Percentiles rank a stretch among this genome's conserved stretches.
Conservation (phyloP, 1,139 yeast genomes). For the Candida dubliniensis region DNA sequence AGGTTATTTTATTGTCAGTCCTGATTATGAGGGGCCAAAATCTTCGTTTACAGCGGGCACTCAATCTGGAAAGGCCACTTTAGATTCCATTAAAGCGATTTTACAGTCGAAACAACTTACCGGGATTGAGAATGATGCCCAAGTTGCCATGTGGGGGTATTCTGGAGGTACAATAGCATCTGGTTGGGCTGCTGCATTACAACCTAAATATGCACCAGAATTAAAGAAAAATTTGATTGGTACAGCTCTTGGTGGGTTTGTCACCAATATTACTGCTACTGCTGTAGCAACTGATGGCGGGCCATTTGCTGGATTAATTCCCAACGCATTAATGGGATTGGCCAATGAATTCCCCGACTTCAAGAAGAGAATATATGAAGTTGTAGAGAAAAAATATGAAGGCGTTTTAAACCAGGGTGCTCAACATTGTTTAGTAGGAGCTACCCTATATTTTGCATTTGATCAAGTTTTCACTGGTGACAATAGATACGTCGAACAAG, state of each 20-base stretch:
- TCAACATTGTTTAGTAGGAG: conserved; percentile 15
- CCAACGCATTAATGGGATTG: conserved; percentile 27
- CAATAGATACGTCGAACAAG: conserved; percentile 17
- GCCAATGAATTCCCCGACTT: conserved; percentile 24
- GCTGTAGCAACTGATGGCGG: conserved; percentile 26
- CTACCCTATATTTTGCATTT: conserved; percentile 14
- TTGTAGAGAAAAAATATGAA: background rate
- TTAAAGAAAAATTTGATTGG: conserved; percentile 26
- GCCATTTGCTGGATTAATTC: conserved; percentile 26
- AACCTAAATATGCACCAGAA: conserved; percentile 36
- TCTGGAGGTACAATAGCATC: conserved; percentile 31
- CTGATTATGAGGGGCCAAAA: conserved; percentile 27
- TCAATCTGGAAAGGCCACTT: conserved; percentile 23
- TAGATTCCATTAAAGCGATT: conserved; percentile 24
- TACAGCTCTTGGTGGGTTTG: conserved; percentile 34
- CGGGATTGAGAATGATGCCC: conserved; percentile 22
- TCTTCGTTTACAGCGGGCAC: conserved; percentile 25
- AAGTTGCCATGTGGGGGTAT: conserved; percentile 26
- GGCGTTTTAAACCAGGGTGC: background rate
- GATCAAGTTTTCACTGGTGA: conserved; percentile 18
- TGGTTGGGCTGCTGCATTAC: conserved; percentile 30
- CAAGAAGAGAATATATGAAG: background rate
- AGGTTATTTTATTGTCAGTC: conserved; percentile 27
- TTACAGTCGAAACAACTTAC: conserved; percentile 19
- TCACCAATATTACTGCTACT: conserved; percentile 24